Conservation (phyloP, 306 rosid genomes). For the Crotalaria pallida region DNA sequence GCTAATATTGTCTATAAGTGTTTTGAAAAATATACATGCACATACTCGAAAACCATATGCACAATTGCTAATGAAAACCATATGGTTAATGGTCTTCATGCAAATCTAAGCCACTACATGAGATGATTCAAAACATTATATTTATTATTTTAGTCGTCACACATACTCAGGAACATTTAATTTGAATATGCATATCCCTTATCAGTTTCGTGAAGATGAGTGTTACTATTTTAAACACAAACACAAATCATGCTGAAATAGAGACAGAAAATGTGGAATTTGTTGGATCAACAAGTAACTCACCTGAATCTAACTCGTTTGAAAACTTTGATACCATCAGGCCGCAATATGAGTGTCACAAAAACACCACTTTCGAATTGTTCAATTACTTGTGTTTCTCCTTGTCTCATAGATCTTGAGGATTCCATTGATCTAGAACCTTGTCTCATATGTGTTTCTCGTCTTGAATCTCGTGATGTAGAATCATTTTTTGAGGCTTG, state of each 20-base stretch:
- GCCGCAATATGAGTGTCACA: constrained; percentile 37
- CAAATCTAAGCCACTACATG: neutral
- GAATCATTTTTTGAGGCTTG: constrained; percentile 36
- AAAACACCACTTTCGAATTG: constrained; percentile 78
- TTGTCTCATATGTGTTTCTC: constrained; percentile 40
- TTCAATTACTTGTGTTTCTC: constrained; percentile 59
- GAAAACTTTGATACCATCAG: constrained; percentile 49
- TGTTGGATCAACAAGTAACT: neutral
- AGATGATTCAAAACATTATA: neutral
- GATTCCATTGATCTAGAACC: constrained; percentile 32
- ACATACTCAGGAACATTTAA: neutral
- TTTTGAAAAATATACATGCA: neutral
- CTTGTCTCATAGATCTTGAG: constrained; percentile 21
- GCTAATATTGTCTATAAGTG: neutral
- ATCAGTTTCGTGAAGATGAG: neutral
- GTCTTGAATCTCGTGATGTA: constrained; percentile 25
- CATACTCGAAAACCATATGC: too few species aligned
- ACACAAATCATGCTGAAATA: neutral
- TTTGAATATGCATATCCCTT: neutral
- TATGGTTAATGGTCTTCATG: neutral
- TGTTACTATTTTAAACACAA: neutral
- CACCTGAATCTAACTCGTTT: constrained; percentile 83
- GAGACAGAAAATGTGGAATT: neutral
- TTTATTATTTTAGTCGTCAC: neutral
- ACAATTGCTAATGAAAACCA: neutral